Conservation (phyloP, 148 eudicot species). For the Persicaria tinctoria region DNA sequence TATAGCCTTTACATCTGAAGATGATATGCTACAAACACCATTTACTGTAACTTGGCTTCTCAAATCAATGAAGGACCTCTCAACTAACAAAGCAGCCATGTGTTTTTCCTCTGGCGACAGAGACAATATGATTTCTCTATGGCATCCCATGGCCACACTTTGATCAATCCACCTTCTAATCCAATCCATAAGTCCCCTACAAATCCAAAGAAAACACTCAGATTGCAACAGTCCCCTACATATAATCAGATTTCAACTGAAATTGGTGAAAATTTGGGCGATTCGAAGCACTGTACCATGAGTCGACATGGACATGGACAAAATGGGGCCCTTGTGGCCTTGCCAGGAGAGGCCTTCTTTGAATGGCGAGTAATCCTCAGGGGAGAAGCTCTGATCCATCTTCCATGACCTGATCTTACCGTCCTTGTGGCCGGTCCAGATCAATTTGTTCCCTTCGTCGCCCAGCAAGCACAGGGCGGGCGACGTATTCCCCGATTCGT, state of each 20-base stretch:
- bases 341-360: conserved; percentile 78
- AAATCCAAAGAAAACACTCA: neutral
- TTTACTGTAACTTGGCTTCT: conserved; percentile 85
- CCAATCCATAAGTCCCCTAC: conserved; percentile 95
- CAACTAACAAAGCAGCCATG: conserved; percentile 88
- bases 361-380: conserved; percentile 35
- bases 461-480: conserved; percentile 65
- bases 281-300: conserved; percentile 40
- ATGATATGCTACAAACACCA: conserved; percentile 84
- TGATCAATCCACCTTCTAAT: conserved; percentile 71
- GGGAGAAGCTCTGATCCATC: conserved; percentile 47
- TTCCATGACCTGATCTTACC: conserved; percentile 93
- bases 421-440: conserved; percentile 97
- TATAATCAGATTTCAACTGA: too few relatives aligned
- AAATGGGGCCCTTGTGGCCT: conserved; percentile 83
- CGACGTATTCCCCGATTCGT: conserved; percentile 54
- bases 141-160: conserved; percentile 91
- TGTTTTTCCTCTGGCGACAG: conserved; percentile 81
- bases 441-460: conserved; percentile 65
- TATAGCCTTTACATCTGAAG: conserved; percentile 77
- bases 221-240: too few relatives aligned
- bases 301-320: conserved; percentile 53
- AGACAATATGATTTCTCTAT: conserved; percentile 70
- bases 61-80: conserved; percentile 67
- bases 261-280: too few relatives aligned